phyloP scores from a whole-genome alignment of 2,329 filamentous ascomycete species.

The Didymellaceae sp. region DNA sequence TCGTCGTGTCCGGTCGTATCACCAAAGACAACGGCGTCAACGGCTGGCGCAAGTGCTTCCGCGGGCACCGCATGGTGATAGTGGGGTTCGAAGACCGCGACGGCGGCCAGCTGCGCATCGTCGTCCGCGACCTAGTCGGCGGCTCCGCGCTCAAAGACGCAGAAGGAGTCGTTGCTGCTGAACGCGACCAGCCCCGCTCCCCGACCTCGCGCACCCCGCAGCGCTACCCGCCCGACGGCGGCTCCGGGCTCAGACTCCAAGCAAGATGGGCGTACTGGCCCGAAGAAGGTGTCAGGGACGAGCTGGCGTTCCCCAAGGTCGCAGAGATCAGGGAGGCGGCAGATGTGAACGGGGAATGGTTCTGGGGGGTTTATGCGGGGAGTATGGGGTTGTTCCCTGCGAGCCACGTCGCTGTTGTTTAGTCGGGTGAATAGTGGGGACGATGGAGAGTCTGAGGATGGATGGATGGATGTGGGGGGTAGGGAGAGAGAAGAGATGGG shows the following conservation, averaged over 20 bases:
- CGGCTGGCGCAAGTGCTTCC: constrained; percentile 83
- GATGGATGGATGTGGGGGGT: no score
- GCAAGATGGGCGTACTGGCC: constrained; percentile 84
- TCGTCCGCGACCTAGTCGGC: constrained; percentile 77
- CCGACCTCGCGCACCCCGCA: constrained; percentile 14
- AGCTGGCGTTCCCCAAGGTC: constrained; percentile 81
- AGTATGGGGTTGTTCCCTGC: constrained; percentile 80
- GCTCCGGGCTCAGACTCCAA: constrained; percentile 66
- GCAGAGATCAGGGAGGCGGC: constrained; percentile 84
- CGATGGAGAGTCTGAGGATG: no score
- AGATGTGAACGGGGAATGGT: constrained; percentile 92
- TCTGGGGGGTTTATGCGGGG: constrained; percentile 84
- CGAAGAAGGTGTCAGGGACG: constrained; percentile 67
- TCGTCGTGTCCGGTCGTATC: constrained; percentile 70
- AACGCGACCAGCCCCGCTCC: constrained; percentile 36
- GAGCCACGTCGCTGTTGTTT: constrained; percentile 62
- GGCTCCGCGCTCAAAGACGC: constrained; percentile 70
- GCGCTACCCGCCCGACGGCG: constrained; percentile 76
- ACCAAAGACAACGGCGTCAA: constrained; percentile 75
- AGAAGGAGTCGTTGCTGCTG: no score
- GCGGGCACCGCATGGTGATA: constrained; percentile 83
- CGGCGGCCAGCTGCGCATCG: constrained; percentile 70
- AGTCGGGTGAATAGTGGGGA: neutral
- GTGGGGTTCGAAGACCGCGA: constrained; percentile 75
- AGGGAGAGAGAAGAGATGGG: no score